A percentile compares a stretch with the other conserved stretches of the same genome.
Conservation (phyloP, 352 stramenopile genomes). For the Blastocystis sp. region DNA sequence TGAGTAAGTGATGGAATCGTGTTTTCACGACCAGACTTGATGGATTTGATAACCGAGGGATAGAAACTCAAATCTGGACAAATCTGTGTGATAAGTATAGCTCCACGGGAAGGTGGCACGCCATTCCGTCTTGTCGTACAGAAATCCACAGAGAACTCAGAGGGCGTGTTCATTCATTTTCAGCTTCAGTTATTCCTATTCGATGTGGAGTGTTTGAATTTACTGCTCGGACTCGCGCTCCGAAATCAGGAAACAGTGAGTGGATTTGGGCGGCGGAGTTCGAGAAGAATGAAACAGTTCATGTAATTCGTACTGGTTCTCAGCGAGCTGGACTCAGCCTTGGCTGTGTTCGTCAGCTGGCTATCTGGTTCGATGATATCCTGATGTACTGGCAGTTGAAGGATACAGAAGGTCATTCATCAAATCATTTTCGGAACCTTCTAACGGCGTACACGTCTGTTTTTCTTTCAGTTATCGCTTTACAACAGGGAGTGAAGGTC, state of each 20-base stretch:
- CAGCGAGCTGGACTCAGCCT: not conserved
- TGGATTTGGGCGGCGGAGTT: slow-evolving; percentile 33
- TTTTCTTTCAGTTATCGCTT: slow-evolving; percentile 18
- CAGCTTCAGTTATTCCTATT: slow-evolving; percentile 47
- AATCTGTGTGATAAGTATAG: slow-evolving; percentile 60
- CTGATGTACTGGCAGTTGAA: slow-evolving; percentile 19
- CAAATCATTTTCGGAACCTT: not conserved
- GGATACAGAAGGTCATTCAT: not conserved
- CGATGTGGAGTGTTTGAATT: slow-evolving; percentile 58
- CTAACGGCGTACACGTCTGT: slow-evolving; percentile 9
- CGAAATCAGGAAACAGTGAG: slow-evolving; percentile 60
- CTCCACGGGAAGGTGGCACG: slow-evolving; percentile 53
- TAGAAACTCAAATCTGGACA: slow-evolving; percentile 60
- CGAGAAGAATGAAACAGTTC: slow-evolving; percentile 51
- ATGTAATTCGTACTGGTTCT: slow-evolving; percentile 12
- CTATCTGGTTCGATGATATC: slow-evolving; percentile 48
- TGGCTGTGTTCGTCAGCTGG: not conserved
- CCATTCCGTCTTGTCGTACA: slow-evolving; percentile 16
- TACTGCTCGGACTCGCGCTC: slow-evolving; percentile 35
- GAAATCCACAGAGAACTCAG: slow-evolving; percentile 15
- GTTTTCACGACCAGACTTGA: slow-evolving; percentile 22
- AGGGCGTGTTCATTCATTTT: slow-evolving; percentile 41
- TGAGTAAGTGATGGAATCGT: not conserved
- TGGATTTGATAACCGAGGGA: slow-evolving; percentile 41
- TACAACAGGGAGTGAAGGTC: slow-evolving; percentile 3